These are phyloP conservation scores for Chaetoceros muelleri DNA, from an alignment of 108 stramenopile species.

Conservation along the genomic window DNA sequence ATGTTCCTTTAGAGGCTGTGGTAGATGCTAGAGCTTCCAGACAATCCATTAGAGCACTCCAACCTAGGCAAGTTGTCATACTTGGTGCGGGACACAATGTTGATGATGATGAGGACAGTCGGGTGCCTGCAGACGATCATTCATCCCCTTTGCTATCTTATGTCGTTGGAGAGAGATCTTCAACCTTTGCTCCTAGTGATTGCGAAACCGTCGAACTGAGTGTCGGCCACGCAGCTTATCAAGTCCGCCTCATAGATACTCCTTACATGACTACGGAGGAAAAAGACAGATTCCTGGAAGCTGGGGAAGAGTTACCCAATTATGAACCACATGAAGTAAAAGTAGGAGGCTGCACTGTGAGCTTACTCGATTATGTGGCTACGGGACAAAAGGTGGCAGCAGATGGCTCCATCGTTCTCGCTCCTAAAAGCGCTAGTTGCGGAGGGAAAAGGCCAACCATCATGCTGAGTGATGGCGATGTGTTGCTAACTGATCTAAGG, in stretches of 20 bases:
- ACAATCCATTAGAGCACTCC: conserved; percentile 77
- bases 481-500: conserved; percentile 79
- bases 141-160: conserved; percentile 1
- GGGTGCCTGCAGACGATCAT: background rate
- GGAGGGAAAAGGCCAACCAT: conserved; percentile 26
- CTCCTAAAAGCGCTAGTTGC: conserved; percentile 19
- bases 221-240: conserved; percentile 77
- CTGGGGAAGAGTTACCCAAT: conserved; percentile 30
- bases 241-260: conserved; percentile 65
- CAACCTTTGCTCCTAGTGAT: conserved; percentile 39
- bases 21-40: conserved; percentile 77
- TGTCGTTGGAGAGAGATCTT: conserved; percentile 1
- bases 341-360: conserved; percentile 77
- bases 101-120: background rate
- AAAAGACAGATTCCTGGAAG: conserved; percentile 26
- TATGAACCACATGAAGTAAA: conserved; percentile 59
- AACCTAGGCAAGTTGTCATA: conserved; percentile 76
- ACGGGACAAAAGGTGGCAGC: conserved; percentile 78
- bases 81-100: conserved; percentile 30
- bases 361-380: conserved; percentile 64
- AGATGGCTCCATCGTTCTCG: conserved; percentile 79
- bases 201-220: conserved; percentile 52
- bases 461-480: conserved; percentile 75
- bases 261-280: conserved; percentile 67
- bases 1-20: conserved; percentile 69